Base-by-base conservation (phyloP, 192 early-diverging fungal species). In the Coemansia sp. region DNA sequence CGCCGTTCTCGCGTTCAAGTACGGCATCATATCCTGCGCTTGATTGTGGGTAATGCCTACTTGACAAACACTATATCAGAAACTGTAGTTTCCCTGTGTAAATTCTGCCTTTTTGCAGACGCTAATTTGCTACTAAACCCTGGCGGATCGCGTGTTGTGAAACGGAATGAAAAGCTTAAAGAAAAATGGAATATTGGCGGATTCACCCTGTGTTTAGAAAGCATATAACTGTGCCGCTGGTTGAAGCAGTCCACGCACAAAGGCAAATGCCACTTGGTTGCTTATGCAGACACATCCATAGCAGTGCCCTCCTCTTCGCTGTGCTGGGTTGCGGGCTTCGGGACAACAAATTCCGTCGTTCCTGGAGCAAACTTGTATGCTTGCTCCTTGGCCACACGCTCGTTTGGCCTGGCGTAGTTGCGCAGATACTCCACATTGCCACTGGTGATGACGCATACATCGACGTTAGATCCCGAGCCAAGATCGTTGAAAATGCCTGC, bases 401-500 rank as follows among this genome's bases (percentile, higher is more conserved):
- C 90, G 78, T 96, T 97, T 25, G 97, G 97, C 63, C 71, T 90
- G 56, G 74, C 77, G 68, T 94, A 94, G 80, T 93, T 92, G 25
- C 94, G 88, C 23, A 93, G 84, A 55, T 90, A 87, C 55, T 99
- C 95, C 32, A 88, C 87, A 43, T 85, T 87, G 67, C 83, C 91
- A 73, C 91, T 91, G 58, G 89, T 92, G 73, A 99, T 95, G 8
- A 99, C 91, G 60, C 86, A 89, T 1, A 97, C 87, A 80, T 99
- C 95, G 53, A 99, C 95, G 74, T 96, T 97, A 33, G 89, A 93
- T 59, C 97, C 97, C 49, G 97, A 99, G 66, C 97, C 97, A 36
- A 97, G 75, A 76, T 99, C 97, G 82, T 99, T 97, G 84, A 99
- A 99, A 63, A 99, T 94, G 88, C 97, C 97, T 14, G 95, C 90